These are phyloP conservation scores for Oryza meyeriana DNA, from an alignment of 176 grass and related monocot species.

Conservation along the genomic window DNA sequence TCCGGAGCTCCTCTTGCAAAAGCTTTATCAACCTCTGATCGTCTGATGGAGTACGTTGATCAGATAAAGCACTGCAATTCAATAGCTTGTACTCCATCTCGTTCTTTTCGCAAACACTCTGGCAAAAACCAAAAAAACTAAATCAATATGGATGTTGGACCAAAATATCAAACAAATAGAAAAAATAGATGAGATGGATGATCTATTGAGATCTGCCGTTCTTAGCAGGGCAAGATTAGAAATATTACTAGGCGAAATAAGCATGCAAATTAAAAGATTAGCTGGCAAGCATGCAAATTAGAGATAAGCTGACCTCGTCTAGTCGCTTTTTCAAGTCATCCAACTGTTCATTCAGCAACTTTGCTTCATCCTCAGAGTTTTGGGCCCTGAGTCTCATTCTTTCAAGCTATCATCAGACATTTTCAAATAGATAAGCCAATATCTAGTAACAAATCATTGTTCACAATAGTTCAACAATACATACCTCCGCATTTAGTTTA, in stretches of 20 bases:
- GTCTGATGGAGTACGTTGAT: conserved; percentile 48
- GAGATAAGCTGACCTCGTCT: conserved; percentile 51
- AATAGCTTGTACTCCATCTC: conserved; percentile 52
- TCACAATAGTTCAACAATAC: conserved; percentile 31
- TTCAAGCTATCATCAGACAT: conserved; percentile 56
- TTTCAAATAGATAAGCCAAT: conserved; percentile 28
- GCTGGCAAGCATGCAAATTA: conserved; percentile 21
- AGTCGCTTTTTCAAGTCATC: conserved; percentile 59
- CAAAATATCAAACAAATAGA: conserved; percentile 33
- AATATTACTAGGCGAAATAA: neutral
- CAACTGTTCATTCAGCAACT: conserved; percentile 65
- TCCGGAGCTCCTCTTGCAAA: conserved; percentile 72
- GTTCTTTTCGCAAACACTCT: conserved; percentile 63
- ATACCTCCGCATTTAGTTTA: conserved; percentile 70
- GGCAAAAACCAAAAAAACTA: conserved; percentile 35
- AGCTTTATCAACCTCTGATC: conserved; percentile 80
- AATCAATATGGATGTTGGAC: conserved; percentile 21
- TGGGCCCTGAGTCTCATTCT: conserved; percentile 65
- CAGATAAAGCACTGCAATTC: conserved; percentile 37
- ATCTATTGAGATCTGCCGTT: neutral
- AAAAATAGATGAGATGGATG: neutral
- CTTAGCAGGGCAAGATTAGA: conserved; percentile 20
- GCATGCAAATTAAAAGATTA: conserved; percentile 4
- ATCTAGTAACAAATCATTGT: conserved; percentile 19
- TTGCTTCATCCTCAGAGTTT: conserved; percentile 62